A percentile compares a stretch with the other conserved stretches of the same genome.
Conservation (phyloP, 306 rosid genomes). For the Rubus parviflorus region DNA sequence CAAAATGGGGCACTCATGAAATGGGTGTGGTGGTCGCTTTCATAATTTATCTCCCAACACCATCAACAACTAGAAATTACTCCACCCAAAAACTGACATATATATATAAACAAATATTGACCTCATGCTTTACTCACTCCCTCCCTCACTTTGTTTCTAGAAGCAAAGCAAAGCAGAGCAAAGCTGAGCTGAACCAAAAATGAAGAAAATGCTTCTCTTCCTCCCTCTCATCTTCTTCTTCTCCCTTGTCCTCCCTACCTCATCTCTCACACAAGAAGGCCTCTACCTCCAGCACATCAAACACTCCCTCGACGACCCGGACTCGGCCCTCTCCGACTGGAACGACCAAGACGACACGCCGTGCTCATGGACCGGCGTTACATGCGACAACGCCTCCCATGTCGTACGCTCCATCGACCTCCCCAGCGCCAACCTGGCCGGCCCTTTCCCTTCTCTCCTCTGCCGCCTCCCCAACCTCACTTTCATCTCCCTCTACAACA, state of each 20-base stretch:
- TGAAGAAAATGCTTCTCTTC: slow-evolving; percentile 12
- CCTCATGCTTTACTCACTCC: background rate
- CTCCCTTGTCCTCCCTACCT: slow-evolving; percentile 5
- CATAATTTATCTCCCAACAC: slow-evolving; percentile 15
- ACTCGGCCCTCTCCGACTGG: slow-evolving; percentile 64
- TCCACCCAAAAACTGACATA: background rate
- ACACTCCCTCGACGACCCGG: slow-evolving; percentile 49
- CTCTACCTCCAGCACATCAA: slow-evolving; percentile 51
- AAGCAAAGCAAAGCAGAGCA: background rate
- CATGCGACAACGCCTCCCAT: slow-evolving; percentile 38
- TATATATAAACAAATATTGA: background rate
- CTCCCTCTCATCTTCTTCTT: slow-evolving; percentile 1
- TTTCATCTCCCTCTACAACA: slow-evolving; percentile 53
- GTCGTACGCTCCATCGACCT: slow-evolving; percentile 55
- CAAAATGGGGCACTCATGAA: background rate
- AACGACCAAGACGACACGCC: slow-evolving; percentile 48
- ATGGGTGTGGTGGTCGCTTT: background rate
- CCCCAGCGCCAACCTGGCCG: slow-evolving; percentile 51
- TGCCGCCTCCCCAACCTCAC: slow-evolving; percentile 60
- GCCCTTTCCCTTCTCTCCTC: slow-evolving; percentile 57
- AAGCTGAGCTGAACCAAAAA: no score
- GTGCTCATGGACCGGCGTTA: slow-evolving; percentile 64
- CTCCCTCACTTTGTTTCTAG: background rate
- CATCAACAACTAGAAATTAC: background rate
- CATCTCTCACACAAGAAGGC: slow-evolving; percentile 62